A percentile compares a stretch with the other conserved stretches of the same genome.
Evolutionary conservation across 441 rosid genomes (phyloP).

Genomic region (Capsella rubella): DNA sequence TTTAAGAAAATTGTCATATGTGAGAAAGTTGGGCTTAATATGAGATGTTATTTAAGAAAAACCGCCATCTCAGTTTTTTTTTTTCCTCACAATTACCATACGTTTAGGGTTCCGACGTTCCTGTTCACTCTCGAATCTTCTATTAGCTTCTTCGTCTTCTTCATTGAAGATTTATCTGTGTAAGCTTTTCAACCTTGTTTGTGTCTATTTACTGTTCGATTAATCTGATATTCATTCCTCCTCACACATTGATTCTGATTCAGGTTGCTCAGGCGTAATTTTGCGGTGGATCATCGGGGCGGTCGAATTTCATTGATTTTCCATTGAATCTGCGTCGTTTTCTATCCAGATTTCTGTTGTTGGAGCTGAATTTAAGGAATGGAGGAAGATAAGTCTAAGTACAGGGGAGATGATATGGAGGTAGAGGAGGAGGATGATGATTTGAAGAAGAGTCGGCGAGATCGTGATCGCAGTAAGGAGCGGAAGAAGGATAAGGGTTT

Average conservation of each 20-base stretch:
- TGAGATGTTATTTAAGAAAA: not conserved
- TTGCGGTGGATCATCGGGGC: not conserved
- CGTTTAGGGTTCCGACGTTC: conserved; percentile 43
- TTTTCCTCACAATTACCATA: conserved; percentile 11
- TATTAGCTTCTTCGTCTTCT: conserved; percentile 32
- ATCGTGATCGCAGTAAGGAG: conserved; percentile 50
- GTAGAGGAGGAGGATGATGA: conserved; percentile 39
- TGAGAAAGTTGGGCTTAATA: no score
- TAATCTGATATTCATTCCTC: conserved; percentile 3
- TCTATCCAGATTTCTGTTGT: conserved; percentile 19
- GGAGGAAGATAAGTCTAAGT: conserved; percentile 58
- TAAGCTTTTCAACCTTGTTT: conserved; percentile 23
- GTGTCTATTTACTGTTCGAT: not conserved
- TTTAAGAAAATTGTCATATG: not conserved
- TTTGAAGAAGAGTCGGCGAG: conserved; percentile 53
- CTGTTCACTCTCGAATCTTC: conserved; percentile 27
- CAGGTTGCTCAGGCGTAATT: conserved; percentile 15
- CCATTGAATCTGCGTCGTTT: conserved; percentile 19
- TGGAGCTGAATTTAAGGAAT: conserved; percentile 42
- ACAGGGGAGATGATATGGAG: conserved; percentile 45
- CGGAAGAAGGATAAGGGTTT: conserved; percentile 47
- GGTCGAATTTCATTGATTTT: not conserved
- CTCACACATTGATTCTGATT: conserved; percentile 23
- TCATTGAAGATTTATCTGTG: conserved; percentile 21
- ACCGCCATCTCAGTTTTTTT: conserved; percentile 28